These are phyloP conservation scores for Suillus ampliporus DNA, from an alignment of 768 basidiomycete species.

Conservation along the genomic window DNA sequence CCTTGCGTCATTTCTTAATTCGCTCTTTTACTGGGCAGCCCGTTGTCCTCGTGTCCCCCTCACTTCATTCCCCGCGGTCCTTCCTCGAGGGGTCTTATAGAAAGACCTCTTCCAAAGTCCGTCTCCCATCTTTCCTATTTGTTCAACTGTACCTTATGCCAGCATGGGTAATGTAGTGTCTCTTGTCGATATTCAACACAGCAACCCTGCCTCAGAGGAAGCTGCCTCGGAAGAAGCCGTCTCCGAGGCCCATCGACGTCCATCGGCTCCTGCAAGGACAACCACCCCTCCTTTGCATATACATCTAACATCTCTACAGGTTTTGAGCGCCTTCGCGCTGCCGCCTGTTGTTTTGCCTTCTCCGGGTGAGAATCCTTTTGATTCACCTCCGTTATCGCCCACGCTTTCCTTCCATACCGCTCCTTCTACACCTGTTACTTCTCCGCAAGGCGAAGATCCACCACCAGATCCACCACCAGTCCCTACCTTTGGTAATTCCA, in stretches of 20 bases:
- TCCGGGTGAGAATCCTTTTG: slow-evolving; percentile 43
- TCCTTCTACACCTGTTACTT: slow-evolving; percentile 49
- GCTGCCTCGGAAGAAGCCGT: slow-evolving; percentile 8
- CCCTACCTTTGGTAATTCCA: slow-evolving; percentile 24
- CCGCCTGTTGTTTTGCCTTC: slow-evolving; percentile 40
- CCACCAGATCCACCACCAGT: slow-evolving; percentile 28
- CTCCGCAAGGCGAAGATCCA: slow-evolving; percentile 46
- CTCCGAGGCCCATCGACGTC: background rate
- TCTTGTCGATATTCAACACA: slow-evolving; percentile 33
- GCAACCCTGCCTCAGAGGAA: slow-evolving; percentile 24
- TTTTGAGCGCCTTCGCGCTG: slow-evolving; percentile 33
- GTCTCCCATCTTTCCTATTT: slow-evolving; percentile 17
- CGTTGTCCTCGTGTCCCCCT: slow-evolving; percentile 36
- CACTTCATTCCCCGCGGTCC: slow-evolving; percentile 34
- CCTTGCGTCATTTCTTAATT: slow-evolving; percentile 31
- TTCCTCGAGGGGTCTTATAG: slow-evolving; percentile 27
- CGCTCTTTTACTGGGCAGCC: slow-evolving; percentile 26
- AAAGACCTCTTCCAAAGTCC: slow-evolving; percentile 28
- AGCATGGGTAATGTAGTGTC: slow-evolving; percentile 41
- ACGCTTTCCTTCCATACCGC: slow-evolving; percentile 53
- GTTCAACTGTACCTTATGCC: slow-evolving; percentile 20
- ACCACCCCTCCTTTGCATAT: slow-evolving; percentile 40
- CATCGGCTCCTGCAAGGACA: slow-evolving; percentile 20
- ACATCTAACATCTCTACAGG: slow-evolving; percentile 38
- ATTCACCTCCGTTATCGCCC: slow-evolving; percentile 44